Evolutionary conservation across 1,284 basidiomycete species (phyloP).

Genomic region (Ceratobasidium sp.): DNA sequence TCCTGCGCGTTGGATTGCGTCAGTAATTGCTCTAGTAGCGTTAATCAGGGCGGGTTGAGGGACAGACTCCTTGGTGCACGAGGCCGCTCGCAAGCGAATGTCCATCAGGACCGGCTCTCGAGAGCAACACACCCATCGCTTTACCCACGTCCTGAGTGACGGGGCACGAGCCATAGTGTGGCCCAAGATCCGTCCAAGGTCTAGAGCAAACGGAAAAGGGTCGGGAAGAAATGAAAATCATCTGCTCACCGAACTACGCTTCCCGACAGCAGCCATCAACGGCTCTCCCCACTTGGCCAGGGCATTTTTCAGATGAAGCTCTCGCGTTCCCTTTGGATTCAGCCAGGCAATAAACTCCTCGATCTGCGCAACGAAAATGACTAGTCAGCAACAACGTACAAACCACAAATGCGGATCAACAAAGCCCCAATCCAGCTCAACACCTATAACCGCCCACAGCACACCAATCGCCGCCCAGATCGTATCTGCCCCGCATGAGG

Average conservation of each 20-base stretch:
- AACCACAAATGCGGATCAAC: conserved; percentile 4
- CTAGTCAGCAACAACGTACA: conserved; percentile 14
- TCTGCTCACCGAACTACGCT: conserved; percentile 67
- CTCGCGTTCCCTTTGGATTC: conserved; percentile 87
- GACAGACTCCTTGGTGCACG: neutral
- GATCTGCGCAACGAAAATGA: conserved; percentile 57
- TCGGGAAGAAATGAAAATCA: neutral
- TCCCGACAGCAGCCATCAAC: conserved; percentile 79
- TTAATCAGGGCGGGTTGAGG: neutral
- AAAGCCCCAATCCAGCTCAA: conserved; percentile 21
- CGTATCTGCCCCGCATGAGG: neutral
- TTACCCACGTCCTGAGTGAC: neutral
- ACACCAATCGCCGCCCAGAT: conserved; percentile 28
- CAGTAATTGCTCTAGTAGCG: conserved; percentile 9
- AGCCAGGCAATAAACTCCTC: conserved; percentile 86
- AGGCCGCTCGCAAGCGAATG: neutral
- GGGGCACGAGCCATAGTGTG: neutral
- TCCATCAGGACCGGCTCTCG: neutral
- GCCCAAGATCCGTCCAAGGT: conserved; percentile 22
- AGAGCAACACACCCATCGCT: neutral
- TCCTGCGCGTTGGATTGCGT: conserved; percentile 26
- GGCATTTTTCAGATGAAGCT: conserved; percentile 78
- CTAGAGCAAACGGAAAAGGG: too few species aligned
- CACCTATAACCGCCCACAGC: conserved; percentile 5
- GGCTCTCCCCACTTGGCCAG: conserved; percentile 86